Evolutionary conservation across 2,329 filamentous ascomycete species (phyloP), one percentile per base, ranked within the genome.

Genomic region (Metarhizium album): DNA sequence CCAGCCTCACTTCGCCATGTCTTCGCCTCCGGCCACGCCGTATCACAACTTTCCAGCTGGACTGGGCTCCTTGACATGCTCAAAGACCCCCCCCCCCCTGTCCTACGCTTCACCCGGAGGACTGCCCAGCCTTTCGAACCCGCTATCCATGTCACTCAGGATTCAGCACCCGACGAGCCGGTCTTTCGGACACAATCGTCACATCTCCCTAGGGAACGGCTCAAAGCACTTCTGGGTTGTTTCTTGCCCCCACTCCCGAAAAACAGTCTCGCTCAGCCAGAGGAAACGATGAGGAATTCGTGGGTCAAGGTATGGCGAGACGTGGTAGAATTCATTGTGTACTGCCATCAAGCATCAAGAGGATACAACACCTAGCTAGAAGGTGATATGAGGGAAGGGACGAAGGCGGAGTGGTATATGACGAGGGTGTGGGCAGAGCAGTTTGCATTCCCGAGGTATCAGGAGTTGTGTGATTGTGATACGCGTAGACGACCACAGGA

Each of bases 181-280:
- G 4, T 11, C 83, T 83, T 0, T 82, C 82, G 0, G 83, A 82
- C 11, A 87, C 68, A 46, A 87, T 67, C 4, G 87, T 70, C 7
- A 83, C 75, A 67, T 87, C 83, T 0, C 83, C 83, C 45, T 68
- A 72, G 48, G 72, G 61, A 2, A 85, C 74, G 71, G 65, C 59
- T 86, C 80, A 3, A 85, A 31, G 29, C 47, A n/a, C 18, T 16
- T 27, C 13, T 22, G 31, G 29, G 6, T 45, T 4, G 73, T 56
- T 84, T 81, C 14, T 82, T 80, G n/a, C n/a, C n/a, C n/a, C n/a
- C n/a, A n/a, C n/a, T n/a, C 4, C 83, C 83, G 55, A 87, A 86
- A 54, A 81, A 84, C 1, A 87, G 68, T 35, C 66, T 71, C 0
- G 84, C 83, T 23, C 67, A 71, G 0, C 84, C 82, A 2, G 65